Evolutionary conservation across 2,329 filamentous ascomycete species (phyloP), one percentile per base, ranked within the genome.

Genomic region (Chalaropsis ovoidea): DNA sequence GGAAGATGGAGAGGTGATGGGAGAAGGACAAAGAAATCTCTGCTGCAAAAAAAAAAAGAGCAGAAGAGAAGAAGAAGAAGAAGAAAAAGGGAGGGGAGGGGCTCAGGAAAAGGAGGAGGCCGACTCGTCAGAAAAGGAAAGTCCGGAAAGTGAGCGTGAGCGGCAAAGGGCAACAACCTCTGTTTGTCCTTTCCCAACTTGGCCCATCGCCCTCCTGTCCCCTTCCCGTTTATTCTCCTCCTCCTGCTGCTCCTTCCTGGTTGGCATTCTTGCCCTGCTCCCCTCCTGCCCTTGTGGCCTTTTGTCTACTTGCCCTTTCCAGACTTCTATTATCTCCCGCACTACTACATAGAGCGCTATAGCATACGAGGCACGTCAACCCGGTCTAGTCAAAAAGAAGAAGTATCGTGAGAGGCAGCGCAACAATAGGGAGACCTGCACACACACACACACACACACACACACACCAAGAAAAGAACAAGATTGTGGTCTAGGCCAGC

Each of bases 81-180:
- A 49, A 45, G 35, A 31, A 19, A 52, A 24, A 17, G 22, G n/a
- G 24, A 15, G 19, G 19, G 39, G 19, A 58, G 41, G 19, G 49
- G 49, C 43, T 52, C n/a, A 54, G 6, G 31, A 45, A 56, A 42
- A 61, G 42, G 60, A 61, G 35, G 62, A 41, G 62, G 45, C 49
- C 45, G 39, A 41, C 61, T 11, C 41, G 3, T 22, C 22, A 47
- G 41, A 49, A 64, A 58, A 64, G 19, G 10, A 27, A 52, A 15
- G 19, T 52, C 22, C 22, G 47, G 47, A 24, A 27, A 52, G 47
- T 52, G 19, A 11, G 19, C 15, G 19, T 52, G 47, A 24, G 3
- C 47, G 24, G 47, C 10, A 13, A 64, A 58, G 49, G 62, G 60
- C 60, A 61, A 61, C 17, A 61, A 24, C 56, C 27, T 19, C 56